Evolutionary conservation across 1,139 yeast genomes (phyloP), one percentile per base, ranked within the genome.

Genomic region (Diutina scorzettiae): DNA sequence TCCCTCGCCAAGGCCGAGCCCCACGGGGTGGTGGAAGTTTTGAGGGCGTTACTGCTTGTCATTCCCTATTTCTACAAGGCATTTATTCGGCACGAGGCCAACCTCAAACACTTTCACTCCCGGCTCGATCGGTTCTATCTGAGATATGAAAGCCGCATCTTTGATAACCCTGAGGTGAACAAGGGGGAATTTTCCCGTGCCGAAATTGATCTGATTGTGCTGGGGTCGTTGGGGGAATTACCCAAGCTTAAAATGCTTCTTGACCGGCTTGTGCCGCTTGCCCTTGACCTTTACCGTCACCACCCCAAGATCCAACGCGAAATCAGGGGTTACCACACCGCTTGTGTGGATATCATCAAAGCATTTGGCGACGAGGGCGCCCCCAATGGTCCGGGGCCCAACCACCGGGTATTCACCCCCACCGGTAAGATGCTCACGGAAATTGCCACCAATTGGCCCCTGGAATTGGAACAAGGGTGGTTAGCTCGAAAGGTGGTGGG

Each of bases 31-130:
- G 48, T 56, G n/a, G 96, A 89, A 56, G 68, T 85, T 5, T 58
- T 89, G 45, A 78, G 75, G 48, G 95, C 91, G 0, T 73, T 91
- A 54, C 91, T 86, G 2, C 69, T 75, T 47, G 78, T 91, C 0
- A 67, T 89, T 21, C 96, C 96, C 0, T 86, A 85, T 57, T 87
- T 87, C 56, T 89, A 85, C 62, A 84, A 86, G 54, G 95, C 96
- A 0, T 84, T 84, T 51, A 83, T 87, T 66, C 70, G 96, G 46
- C 96, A 89, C 57, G 95, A 87, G 58, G 96, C 96, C 7, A 95
- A 66, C 45, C 52, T 67, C 43, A 60, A 60, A 45, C 51, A 53
- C 33, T 68, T 66, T 43, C 50, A 58, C 19, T 27, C 48, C 5
- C 56, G 59, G 23, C 54, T 95, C 18, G 74, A 82, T 34, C 58